Evolutionary conservation across 2,329 filamentous ascomycete species (phyloP).

Genomic region (Penicillium olsonii): DNA sequence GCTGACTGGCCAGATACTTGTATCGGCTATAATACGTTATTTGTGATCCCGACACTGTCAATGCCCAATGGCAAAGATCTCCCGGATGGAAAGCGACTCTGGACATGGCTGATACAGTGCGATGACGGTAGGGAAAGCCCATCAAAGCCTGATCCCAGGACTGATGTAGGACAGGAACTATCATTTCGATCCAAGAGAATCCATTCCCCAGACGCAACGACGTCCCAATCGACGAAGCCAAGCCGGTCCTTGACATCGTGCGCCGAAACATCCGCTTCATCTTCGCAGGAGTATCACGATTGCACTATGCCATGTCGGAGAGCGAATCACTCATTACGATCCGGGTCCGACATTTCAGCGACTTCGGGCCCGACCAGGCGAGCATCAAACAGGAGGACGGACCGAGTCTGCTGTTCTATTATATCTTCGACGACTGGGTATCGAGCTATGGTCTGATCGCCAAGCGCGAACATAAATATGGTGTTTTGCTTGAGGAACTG

Average conservation of each 20-base stretch:
- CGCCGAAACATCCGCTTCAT: conserved; percentile 63
- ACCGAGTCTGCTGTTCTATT: conserved; percentile 65
- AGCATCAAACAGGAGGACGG: conserved; percentile 51
- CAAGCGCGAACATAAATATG: conserved; percentile 56
- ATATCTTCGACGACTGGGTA: conserved; percentile 68
- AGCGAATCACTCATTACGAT: conserved; percentile 54
- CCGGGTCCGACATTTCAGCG: conserved; percentile 42
- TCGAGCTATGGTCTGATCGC: conserved; percentile 63
- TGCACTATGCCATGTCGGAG: conserved; percentile 49
- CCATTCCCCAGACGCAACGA: conserved; percentile 51
- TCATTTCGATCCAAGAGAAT: conserved; percentile 69
- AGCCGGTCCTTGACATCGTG: conserved; percentile 37
- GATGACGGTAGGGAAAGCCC: conserved; percentile 55
- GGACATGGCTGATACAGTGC: conserved; percentile 72
- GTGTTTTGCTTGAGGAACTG: conserved; percentile 51
- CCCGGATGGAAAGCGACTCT: conserved; percentile 58
- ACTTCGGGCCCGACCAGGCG: conserved; percentile 33
- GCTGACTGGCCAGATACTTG: conserved; percentile 57
- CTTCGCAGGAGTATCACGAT: conserved; percentile 61
- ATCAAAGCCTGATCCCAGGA: background rate
- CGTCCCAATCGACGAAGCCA: conserved; percentile 30
- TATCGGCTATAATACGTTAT: conserved; percentile 67
- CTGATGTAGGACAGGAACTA: conserved; percentile 54
- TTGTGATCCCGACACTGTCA: conserved; percentile 49
- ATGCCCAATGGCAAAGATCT: conserved; percentile 35